Evolutionary conservation across 2,329 filamentous ascomycete genomes (phyloP), one percentile per base, ranked within the genome.

Genomic region (Sarocladiaceae sp.): DNA sequence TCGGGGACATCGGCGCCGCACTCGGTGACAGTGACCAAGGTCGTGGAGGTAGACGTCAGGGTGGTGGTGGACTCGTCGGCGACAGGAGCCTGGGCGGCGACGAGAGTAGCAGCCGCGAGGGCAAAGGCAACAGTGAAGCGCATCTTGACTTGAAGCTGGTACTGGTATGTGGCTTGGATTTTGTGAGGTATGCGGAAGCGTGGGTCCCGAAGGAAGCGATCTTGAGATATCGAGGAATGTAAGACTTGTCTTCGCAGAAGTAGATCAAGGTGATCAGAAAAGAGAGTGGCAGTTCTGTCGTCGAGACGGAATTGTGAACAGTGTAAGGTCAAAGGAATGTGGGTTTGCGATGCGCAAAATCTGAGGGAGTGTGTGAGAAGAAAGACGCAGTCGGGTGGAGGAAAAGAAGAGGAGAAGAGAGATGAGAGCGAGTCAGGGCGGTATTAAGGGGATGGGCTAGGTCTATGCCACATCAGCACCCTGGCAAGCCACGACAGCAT

Each of bases 1-100:
- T 69, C 60, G 50, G 63, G 60, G 49, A 64, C 59, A 10, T 59
- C 61, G 33, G 68, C 64, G 56, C 66, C 63, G 64, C 72, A 73
- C 54, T 61, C 53, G 46, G 71, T 75, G 56, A 75, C 61, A 55
- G 70, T 75, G 50, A 68, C 47, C 42, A 65, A 66, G 51, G 56
- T 58, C 45, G 67, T 70, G 44, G 61, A 60, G 46, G 71, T 74
- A 13, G 66, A 65, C 45, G 71, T 74, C 47, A 63, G 43, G 10
- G 62, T 65, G 46, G 63, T 65, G 48, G 64, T 71, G 47, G 52
- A 58, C 42, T 50, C 47, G 32, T 59, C 50, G 18, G 55, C 48
- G 32, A 50, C 48, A 37, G 57, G 56, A 47, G 63, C 64, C 49
- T 59, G 56, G 41, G 62, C 61, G 39, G 67, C 60, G 58, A 62